Evolutionary conservation across 306 rosid genomes (phyloP).

Genomic region (Fragaria nilgerrensis): DNA sequence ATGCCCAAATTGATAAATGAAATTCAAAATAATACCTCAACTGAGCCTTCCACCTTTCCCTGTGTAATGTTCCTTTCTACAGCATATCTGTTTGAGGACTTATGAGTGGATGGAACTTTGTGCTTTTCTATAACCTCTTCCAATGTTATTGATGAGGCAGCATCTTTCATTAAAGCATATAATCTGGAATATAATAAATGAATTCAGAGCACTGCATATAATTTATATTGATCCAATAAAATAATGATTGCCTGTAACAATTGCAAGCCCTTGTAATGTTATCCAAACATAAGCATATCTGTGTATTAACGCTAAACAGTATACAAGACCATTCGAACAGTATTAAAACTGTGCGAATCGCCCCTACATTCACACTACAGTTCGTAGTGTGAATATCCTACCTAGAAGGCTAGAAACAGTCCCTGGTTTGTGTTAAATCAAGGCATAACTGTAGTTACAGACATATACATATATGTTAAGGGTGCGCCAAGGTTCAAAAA

Average conservation of each 20-base stretch:
- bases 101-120: constrained; percentile 55
- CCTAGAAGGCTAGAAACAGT: neutral
- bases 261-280: constrained; percentile 3
- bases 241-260: neutral
- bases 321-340: neutral
- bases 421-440: neutral
- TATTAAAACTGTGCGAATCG: neutral
- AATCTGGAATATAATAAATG: constrained; percentile 45
- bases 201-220: constrained; percentile 4
- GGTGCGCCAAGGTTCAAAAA: too few species aligned
- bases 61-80: constrained; percentile 70
- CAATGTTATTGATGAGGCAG: constrained; percentile 56
- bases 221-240: neutral
- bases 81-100: constrained; percentile 32
- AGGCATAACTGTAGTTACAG: neutral
- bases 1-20: neutral
- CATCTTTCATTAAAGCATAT: constrained; percentile 56
- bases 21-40: constrained; percentile 46
- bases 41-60: constrained; percentile 86
- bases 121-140: constrained; percentile 54
- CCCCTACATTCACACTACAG: neutral
- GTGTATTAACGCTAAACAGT: neutral
- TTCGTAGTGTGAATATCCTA: neutral
- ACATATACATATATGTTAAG: neutral
- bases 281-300: neutral